Percentiles rank a stretch among this genome's conserved stretches.
phyloP scores from a whole-genome alignment of 441 rosid species.

The Adansonia rubrostipa region DNA sequence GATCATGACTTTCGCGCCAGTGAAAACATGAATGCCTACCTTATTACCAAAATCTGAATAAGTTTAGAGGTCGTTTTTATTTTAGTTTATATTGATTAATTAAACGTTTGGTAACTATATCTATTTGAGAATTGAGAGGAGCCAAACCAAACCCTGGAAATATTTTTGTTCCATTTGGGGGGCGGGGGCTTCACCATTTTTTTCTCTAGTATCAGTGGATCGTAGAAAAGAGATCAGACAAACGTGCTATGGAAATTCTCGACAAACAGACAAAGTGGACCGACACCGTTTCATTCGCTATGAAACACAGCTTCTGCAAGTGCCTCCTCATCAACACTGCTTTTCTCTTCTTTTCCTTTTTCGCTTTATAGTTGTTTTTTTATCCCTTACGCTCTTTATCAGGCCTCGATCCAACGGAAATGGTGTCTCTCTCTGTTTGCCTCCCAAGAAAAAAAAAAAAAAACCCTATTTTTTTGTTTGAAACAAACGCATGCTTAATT shows the following conservation, averaged over 20 bases:
- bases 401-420: constrained; percentile 45
- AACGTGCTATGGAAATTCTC: constrained; percentile 54
- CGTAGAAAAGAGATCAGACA: constrained; percentile 32
- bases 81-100: constrained; percentile 15
- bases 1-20: constrained; percentile 25
- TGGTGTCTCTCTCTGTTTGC: constrained; percentile 28
- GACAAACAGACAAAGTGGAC: constrained; percentile 70
- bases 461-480: not conserved
- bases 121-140: constrained; percentile 19
- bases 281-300: constrained; percentile 39
- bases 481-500: constrained; percentile 49
- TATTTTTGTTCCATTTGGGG: not conserved
- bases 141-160: constrained; percentile 12
- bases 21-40: constrained; percentile 18
- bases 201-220: not conserved
- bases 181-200: constrained; percentile 16
- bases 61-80: constrained; percentile 24
- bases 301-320: constrained; percentile 39
- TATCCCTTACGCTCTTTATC: constrained; percentile 20
- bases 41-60: constrained; percentile 32
- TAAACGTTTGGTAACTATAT: not conserved
- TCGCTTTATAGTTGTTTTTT: not conserved
- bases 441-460: not conserved
- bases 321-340: constrained; percentile 33
- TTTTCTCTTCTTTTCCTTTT: not conserved